phyloP scores from a whole-genome alignment of 2,329 filamentous ascomycete genomes.

The Penicillium sumatraense region DNA sequence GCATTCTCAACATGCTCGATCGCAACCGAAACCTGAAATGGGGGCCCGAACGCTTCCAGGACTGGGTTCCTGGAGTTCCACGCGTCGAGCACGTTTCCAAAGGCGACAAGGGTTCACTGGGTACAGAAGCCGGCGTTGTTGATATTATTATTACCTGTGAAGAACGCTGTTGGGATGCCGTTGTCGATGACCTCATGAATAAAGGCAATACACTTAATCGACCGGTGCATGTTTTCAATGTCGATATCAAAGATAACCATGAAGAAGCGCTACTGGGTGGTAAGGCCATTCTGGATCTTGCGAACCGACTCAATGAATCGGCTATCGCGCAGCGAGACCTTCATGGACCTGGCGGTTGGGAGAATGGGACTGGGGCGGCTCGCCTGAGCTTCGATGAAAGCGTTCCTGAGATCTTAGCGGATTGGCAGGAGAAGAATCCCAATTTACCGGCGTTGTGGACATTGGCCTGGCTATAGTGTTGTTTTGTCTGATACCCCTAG shows the following conservation, averaged over 20 bases:
- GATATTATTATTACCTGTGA: slow-evolving; percentile 97
- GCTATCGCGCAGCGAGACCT: slow-evolving; percentile 76
- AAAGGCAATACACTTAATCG: slow-evolving; percentile 85
- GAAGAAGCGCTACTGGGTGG: slow-evolving; percentile 93
- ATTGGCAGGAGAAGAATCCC: slow-evolving; percentile 96
- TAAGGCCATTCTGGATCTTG: slow-evolving; percentile 87
- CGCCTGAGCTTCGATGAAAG: slow-evolving; percentile 85
- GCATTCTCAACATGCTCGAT: slow-evolving; percentile 92
- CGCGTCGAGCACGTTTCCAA: slow-evolving; percentile 72
- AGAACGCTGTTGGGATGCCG: slow-evolving; percentile 97
- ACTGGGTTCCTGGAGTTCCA: slow-evolving; percentile 89
- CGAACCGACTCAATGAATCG: slow-evolving; percentile 78
- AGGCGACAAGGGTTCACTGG: slow-evolving; percentile 74
- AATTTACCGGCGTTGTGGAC: slow-evolving; percentile 92
- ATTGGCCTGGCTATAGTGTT: slow-evolving; percentile 80
- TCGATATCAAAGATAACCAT: slow-evolving; percentile 98
- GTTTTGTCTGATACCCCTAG: slow-evolving; percentile 23
- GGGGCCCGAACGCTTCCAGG: slow-evolving; percentile 96
- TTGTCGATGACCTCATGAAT: slow-evolving; percentile 88
- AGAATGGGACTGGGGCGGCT: slow-evolving; percentile 68
- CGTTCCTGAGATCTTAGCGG: slow-evolving; percentile 87
- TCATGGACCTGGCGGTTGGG: slow-evolving; percentile 68
- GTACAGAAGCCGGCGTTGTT: slow-evolving; percentile 85
- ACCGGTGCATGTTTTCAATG: slow-evolving; percentile 96
- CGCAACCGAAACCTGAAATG: slow-evolving; percentile 91